Evolutionary conservation across 768 basidiomycete species (phyloP).

Genomic region (Termitomyces sp.): DNA sequence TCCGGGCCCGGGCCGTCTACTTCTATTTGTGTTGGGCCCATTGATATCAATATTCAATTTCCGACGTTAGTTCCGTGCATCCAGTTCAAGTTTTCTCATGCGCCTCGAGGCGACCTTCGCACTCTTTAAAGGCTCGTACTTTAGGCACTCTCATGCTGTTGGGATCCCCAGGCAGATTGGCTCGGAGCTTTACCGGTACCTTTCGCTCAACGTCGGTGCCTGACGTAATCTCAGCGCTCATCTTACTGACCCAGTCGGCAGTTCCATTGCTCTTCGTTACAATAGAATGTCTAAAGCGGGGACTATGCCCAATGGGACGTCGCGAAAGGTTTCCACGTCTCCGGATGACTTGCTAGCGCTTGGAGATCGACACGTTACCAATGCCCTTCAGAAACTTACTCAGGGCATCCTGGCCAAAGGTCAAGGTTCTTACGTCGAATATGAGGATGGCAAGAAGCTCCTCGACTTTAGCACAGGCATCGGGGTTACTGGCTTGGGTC

Average conservation of each 20-base stretch:
- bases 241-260: background rate
- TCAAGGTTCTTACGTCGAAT: slow-evolving; percentile 68
- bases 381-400: slow-evolving; percentile 42
- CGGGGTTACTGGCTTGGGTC: slow-evolving; percentile 83
- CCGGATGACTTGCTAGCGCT: slow-evolving; percentile 28
- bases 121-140: background rate
- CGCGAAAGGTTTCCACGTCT: slow-evolving; percentile 7
- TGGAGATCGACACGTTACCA: slow-evolving; percentile 42
- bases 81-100: background rate
- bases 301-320: background rate
- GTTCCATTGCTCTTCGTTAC: background rate
- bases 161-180: slow-evolving; percentile 2
- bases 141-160: background rate
- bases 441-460: slow-evolving; percentile 67
- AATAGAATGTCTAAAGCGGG: background rate
- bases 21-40: background rate
- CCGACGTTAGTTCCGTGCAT: background rate
- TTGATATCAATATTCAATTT: background rate
- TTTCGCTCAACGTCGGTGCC: background rate
- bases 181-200: background rate
- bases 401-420: slow-evolving; percentile 63
- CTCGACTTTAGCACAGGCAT: slow-evolving; percentile 90
- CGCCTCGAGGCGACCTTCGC: background rate
- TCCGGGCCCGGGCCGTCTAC: background rate
- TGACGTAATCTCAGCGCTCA: background rate